Base-by-base conservation (phyloP, 129 eudicot species). In the Heracleum sosnowskyi region DNA sequence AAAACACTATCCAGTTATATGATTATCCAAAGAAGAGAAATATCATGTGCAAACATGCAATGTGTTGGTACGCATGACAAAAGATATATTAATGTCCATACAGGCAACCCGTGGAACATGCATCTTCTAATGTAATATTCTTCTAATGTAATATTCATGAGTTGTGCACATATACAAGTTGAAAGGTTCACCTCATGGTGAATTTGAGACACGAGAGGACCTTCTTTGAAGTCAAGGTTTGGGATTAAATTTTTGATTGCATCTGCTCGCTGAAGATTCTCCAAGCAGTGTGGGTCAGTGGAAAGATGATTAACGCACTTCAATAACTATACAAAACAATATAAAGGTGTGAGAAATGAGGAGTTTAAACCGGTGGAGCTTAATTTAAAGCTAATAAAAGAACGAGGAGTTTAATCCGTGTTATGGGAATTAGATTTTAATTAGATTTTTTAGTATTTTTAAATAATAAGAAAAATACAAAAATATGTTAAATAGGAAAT, bases 181-280 rank as follows among this genome's bases (percentile, higher is more conserved):
- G 62, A 33, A 51, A 76, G 41, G 57, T 77, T 86, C 81, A 95
- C 99, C 99, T 95, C 99, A 40, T 92, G 92, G 84, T 95, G 97
- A 72, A 95, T 90, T 86, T 90, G 97, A 44, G 97, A 87, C 62
- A 95, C 93, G 62, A 95, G 97, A 78, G 96, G 90, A 44, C 97
- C 97, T 57, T 95, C 99, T 88, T 86, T 95, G 81, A 92, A 96
- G 81, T 95, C 99, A 83, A 95, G 99, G 78, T 95, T 95, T 5
- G 99, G 99, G 57, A 95, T 95, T 81, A 95, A 86, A 86, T 88
- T 86, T 75, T 89, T 95, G 51, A 95, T 90, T n/a, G 99, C 99
- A 82, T 95, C 99, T 47, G 99, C 99, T 72, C 99, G 87, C 88
- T 95, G 99, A 80, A 95, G 92, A 87, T 87, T 89, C 79, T 95